Percentiles rank a stretch among this genome's conserved stretches.
These are phyloP conservation scores for Phytopythium sindhum DNA, from an alignment of 352 stramenopile species.

Conservation along the genomic window DNA sequence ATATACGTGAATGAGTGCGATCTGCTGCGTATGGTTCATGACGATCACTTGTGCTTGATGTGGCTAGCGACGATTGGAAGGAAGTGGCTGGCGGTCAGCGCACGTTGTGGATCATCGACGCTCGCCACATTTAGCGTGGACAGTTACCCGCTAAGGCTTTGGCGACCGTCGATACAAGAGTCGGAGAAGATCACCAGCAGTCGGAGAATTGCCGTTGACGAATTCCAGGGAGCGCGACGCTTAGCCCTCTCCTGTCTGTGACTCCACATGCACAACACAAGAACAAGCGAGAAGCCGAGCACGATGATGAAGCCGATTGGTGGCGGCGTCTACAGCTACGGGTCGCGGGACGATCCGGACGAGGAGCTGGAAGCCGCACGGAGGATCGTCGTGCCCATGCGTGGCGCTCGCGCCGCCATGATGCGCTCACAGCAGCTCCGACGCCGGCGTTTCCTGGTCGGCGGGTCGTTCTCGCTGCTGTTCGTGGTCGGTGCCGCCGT, in stretches of 20 bases:
- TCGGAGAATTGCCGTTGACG: background rate
- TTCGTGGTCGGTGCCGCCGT: background rate
- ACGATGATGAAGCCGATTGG: slow-evolving; percentile 3
- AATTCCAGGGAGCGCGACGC: background rate
- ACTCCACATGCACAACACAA: background rate
- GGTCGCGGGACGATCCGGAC: background rate
- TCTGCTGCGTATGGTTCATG: background rate
- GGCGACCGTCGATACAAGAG: background rate
- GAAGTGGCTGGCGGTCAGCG: background rate
- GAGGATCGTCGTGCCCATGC: background rate
- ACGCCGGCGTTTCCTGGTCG: background rate
- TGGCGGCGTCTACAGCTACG: background rate
- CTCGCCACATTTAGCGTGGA: background rate
- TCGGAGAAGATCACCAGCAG: background rate
- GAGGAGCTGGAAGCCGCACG: background rate
- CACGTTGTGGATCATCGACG: too few species aligned
- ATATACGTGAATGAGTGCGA: background rate
- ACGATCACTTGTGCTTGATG: too few species aligned
- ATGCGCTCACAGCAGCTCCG: background rate
- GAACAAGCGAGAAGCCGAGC: background rate
- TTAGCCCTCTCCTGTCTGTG: background rate
- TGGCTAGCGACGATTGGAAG: background rate
- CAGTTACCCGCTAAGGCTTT: background rate
- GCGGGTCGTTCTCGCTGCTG: background rate
- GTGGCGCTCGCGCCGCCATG: background rate